These are phyloP conservation scores for Leucocoprinus sp. DNA, from an alignment of 768 basidiomycete genomes.

Conservation along the genomic window DNA sequence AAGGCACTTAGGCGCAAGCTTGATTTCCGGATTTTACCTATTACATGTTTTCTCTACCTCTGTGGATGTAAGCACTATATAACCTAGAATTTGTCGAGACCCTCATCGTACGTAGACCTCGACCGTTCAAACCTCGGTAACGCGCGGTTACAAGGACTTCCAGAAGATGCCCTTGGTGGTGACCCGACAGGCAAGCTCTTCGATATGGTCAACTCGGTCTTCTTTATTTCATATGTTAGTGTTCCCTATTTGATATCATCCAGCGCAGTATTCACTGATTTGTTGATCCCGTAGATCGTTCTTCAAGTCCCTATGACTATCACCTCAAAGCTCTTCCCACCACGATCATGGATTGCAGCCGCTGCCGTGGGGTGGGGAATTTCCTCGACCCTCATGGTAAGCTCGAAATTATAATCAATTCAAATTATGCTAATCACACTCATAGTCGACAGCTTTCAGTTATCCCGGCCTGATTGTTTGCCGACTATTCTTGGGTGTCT, in stretches of 20 bases:
- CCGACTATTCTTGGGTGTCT: slow-evolving; percentile 61
- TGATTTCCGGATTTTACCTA: slow-evolving; percentile 60
- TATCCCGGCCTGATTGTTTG: slow-evolving; percentile 50
- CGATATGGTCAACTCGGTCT: slow-evolving; percentile 70
- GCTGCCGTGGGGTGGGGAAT: slow-evolving; percentile 69
- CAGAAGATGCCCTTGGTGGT: slow-evolving; percentile 54
- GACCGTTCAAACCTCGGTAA: slow-evolving; percentile 78
- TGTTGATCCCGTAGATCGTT: slow-evolving; percentile 40
- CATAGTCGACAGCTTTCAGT: slow-evolving; percentile 52
- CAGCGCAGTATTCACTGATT: background rate
- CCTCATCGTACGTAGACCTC: slow-evolving; percentile 32
- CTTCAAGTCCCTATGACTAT: slow-evolving; percentile 62
- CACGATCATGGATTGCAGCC: slow-evolving; percentile 57
- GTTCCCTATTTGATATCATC: background rate
- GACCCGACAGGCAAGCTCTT: slow-evolving; percentile 64
- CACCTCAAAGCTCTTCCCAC: slow-evolving; percentile 58
- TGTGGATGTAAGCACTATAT: slow-evolving; percentile 54
- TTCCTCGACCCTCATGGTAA: slow-evolving; percentile 65
- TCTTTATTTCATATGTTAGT: slow-evolving; percentile 73
- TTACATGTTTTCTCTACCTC: slow-evolving; percentile 65
- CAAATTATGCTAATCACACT: background rate
- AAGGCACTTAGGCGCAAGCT: slow-evolving; percentile 52
- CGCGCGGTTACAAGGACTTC: slow-evolving; percentile 65
- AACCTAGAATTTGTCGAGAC: background rate
- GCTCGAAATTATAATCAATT: slow-evolving; percentile 8